Percentiles rank a stretch among this genome's conserved stretches.
phyloP scores from a whole-genome alignment of 331 rosid species.

The Dryas integrifolia region DNA sequence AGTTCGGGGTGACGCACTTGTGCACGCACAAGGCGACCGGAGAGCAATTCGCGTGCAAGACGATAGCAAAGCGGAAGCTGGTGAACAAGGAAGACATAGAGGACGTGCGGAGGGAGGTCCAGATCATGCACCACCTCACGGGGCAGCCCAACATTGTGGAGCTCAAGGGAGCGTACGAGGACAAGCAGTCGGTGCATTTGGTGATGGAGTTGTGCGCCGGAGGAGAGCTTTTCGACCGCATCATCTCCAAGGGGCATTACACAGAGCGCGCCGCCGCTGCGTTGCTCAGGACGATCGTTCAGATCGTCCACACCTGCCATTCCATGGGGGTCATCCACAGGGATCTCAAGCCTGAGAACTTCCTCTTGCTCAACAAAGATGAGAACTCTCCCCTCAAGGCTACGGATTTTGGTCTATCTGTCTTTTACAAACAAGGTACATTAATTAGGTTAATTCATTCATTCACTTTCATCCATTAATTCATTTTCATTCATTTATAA shows the following conservation, averaged over 20 bases:
- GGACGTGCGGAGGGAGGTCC: conserved; percentile 92
- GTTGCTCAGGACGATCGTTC: conserved; percentile 73
- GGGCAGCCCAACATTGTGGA: conserved; percentile 87
- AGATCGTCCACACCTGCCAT: conserved; percentile 88
- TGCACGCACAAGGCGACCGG: conserved; percentile 74
- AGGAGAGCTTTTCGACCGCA: conserved; percentile 88
- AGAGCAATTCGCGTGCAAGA: conserved; percentile 81
- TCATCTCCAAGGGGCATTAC: conserved; percentile 92
- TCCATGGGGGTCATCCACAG: conserved; percentile 97
- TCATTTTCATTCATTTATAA: too few relatives aligned
- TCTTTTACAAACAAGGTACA: conserved; percentile 89
- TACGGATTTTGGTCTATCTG: conserved; percentile 93
- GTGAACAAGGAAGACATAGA: conserved; percentile 79
- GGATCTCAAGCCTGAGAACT: conserved; percentile 97
- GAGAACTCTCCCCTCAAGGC: conserved; percentile 90
- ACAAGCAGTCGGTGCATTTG: conserved; percentile 81
- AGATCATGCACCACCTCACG: conserved; percentile 87
- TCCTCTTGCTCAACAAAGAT: conserved; percentile 68
- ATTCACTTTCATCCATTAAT: too few relatives aligned
- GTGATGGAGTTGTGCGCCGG: conserved; percentile 99
- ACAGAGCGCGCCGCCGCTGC: conserved; percentile 91
- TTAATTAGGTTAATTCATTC: too few relatives aligned
- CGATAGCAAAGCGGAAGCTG: conserved; percentile 88
- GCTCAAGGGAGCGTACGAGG: conserved; percentile 88
- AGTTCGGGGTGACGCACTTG: conserved; percentile 81